A percentile compares a stretch with the other conserved stretches of the same genome.
Evolutionary conservation across 108 stramenopile species (phyloP).

Genomic region (Tribonema minus): DNA sequence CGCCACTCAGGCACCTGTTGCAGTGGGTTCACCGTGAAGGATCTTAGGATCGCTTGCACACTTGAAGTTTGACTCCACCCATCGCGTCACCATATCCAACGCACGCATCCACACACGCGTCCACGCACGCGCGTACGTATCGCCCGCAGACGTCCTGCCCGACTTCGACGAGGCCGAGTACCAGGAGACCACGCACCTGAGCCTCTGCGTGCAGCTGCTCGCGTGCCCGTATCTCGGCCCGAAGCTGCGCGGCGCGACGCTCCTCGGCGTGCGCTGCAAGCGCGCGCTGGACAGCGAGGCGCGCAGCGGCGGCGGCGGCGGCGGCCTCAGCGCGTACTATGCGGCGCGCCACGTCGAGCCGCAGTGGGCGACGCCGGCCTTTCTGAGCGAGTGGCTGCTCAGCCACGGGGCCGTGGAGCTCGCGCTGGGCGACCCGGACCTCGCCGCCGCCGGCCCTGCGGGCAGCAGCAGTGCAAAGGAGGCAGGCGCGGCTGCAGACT

Average conservation of each 20-base stretch:
- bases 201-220: constrained; percentile 23
- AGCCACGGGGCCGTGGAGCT: constrained; percentile 6
- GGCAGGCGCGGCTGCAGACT: neutral
- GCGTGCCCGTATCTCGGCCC: constrained; percentile 25
- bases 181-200: constrained; percentile 7
- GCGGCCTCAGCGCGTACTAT: neutral
- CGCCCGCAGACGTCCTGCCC: too few species aligned
- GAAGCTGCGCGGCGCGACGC: constrained; percentile 4
- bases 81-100: too few species aligned
- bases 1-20: too few species aligned
- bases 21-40: too few species aligned
- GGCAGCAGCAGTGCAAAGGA: neutral
- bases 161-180: constrained; percentile 3
- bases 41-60: too few species aligned
- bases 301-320: neutral
- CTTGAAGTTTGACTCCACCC: too few species aligned
- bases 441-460: neutral
- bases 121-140: too few species aligned
- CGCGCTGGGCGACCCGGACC: constrained; percentile 7
- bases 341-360: neutral
- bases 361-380: constrained; percentile 8
- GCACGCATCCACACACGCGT: too few species aligned
- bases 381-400: constrained; percentile 2
- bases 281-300: neutral
- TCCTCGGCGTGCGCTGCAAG: constrained; percentile 1